phyloP scores from a whole-genome alignment of 2,329 filamentous ascomycete genomes.

The Triangularia verruculosa region DNA sequence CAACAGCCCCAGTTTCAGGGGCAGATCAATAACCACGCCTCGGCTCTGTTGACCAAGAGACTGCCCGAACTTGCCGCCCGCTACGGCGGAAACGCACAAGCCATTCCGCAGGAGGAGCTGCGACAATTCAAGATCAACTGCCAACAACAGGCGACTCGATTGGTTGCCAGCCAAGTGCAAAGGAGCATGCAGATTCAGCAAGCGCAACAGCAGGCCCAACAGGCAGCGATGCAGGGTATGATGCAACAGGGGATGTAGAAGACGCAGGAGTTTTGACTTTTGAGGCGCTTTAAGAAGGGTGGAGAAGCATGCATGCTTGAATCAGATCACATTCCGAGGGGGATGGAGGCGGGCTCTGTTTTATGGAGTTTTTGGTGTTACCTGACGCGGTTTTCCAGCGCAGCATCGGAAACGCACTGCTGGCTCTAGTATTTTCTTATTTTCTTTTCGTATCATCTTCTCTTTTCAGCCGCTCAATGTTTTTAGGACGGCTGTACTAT shows the following conservation, averaged over 20 bases:
- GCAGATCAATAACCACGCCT: conserved; percentile 21
- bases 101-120: conserved; percentile 46
- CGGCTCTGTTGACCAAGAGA: conserved; percentile 39
- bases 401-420: not conserved
- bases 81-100: conserved; percentile 40
- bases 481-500: not conserved
- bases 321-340: conserved; percentile 2
- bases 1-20: conserved; percentile 22
- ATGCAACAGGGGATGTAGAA: conserved; percentile 51
- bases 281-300: not conserved
- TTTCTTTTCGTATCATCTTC: not conserved
- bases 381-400: not conserved
- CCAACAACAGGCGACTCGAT: conserved; percentile 36
- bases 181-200: conserved; percentile 14
- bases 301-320: not conserved
- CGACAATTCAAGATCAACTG: conserved; percentile 46
- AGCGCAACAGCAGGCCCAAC: conserved; percentile 11
- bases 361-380: not conserved
- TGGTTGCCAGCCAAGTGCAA: conserved; percentile 19
- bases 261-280: not conserved
- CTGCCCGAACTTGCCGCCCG: conserved; percentile 36
- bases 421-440: not conserved
- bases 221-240: conserved; percentile 50
- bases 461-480: not conserved
- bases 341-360: not conserved